Base-by-base conservation (phyloP, 2,329 filamentous ascomycete species). In the Fusarium duplospermum region DNA sequence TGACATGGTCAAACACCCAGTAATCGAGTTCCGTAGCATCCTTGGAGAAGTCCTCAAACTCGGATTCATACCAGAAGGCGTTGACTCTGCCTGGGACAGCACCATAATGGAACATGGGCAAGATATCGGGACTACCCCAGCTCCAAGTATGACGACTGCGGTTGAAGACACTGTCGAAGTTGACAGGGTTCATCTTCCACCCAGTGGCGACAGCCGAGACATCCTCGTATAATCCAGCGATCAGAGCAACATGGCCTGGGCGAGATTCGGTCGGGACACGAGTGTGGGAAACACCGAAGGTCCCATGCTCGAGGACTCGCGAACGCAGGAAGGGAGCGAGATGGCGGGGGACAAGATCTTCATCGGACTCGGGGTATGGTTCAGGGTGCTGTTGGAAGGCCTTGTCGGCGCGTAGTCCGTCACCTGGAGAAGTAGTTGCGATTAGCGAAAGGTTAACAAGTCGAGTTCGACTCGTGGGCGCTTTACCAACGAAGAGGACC, bases 111-210 rank as follows among this genome's bases (percentile, higher is more conserved):
- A 99, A 99, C 96, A 99, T 99, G 64, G 94, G 94, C 75, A 99
- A 84, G 78, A 99, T 99, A 83, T 99, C 96, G 2, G 96, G 96
- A 80, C 95, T 98, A 3, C 96, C 96, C 96, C 96, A 99, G 82
- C 95, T 98, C 96, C 96, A 99, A 9, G 97, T 99, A 84, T 99
- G 97, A 54, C 93, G 89, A 81, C 96, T 98, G 72, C 94, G 91
- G 82, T 99, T 99, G 89, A 99, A 99, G 13, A 99, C 95, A 79
- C 96, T 98, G 85, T 99, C 96, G 80, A 99, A 99, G 81, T 98
- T 93, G 80, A 99, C 96, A 0, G 96, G 96, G 81, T 99, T 99
- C 77, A 98, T 86, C 84, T 99, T 98, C 96, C 96, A 99, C 18
- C 96, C 96, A 1, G 97, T 99, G 33, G 93, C 97, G 22, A 99